A percentile compares a stretch with the other conserved stretches of the same genome.
Conservation (phyloP, 495 filamentous ascomycete genomes). For the Umbilicaria muhlenbergii region DNA sequence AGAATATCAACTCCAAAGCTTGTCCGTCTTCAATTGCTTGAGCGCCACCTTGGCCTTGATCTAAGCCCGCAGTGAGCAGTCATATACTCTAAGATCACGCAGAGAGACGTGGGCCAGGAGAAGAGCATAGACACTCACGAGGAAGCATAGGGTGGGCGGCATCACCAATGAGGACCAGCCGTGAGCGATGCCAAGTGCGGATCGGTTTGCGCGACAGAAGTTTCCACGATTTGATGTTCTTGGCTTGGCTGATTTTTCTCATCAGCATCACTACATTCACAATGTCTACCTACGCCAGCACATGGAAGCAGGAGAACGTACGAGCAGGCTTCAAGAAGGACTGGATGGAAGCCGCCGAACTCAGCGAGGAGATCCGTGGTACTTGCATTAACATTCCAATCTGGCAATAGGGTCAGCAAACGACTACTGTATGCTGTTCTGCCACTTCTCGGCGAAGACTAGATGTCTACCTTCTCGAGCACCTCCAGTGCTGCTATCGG, state of each 20-base stretch:
- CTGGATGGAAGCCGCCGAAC: conserved; percentile 6
- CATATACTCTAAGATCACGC: background rate
- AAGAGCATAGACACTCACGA: conserved; percentile 7
- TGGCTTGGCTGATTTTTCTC: conserved; percentile 11
- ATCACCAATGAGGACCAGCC: conserved; percentile 29
- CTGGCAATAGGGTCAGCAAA: background rate
- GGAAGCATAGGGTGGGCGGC: conserved; percentile 26
- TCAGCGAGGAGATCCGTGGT: conserved; percentile 7
- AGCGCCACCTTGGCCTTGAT: conserved; percentile 31
- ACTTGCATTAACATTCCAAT: background rate
- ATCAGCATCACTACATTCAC: background rate
- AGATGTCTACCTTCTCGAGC: too few relatives aligned
- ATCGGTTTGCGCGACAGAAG: conserved; percentile 26
- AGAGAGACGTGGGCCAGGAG: background rate
- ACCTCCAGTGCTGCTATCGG: background rate
- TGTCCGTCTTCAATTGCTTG: conserved; percentile 32
- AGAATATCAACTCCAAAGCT: conserved; percentile 21
- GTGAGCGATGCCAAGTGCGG: conserved; percentile 21
- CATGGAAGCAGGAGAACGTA: background rate
- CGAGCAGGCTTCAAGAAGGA: conserved; percentile 12
- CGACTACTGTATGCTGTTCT: conserved; percentile 6
- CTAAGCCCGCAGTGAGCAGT: conserved; percentile 5
- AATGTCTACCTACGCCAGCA: background rate
- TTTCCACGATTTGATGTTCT: conserved; percentile 33
- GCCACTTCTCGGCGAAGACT: background rate